Percentiles rank a stretch among this genome's conserved stretches.
These are phyloP conservation scores for Triglochin maritima DNA, from an alignment of 106 monocot genomes.

Conservation along the genomic window DNA sequence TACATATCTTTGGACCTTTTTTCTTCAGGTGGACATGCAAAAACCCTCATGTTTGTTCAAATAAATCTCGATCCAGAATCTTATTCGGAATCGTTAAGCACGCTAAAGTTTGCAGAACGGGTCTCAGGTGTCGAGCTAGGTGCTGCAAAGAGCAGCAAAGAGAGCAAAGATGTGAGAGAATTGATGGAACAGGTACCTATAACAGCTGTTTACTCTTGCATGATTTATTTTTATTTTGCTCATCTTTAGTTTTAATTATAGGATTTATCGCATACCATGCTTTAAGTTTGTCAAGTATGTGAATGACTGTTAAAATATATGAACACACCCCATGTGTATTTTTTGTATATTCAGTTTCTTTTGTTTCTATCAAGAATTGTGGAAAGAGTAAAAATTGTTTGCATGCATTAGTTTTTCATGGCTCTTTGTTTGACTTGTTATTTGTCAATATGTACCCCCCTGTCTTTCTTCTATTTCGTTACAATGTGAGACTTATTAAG, in stretches of 20 bases:
- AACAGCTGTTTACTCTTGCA: not conserved
- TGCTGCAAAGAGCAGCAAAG: constrained; percentile 12
- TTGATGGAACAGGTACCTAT: constrained; percentile 8
- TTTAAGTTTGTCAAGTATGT: no score
- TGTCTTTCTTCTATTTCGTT: not conserved
- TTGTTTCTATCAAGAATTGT: no score
- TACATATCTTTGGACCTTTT: not conserved
- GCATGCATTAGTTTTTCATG: no score
- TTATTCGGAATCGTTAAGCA: constrained; percentile 59
- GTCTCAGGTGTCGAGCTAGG: constrained; percentile 58
- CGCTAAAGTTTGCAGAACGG: constrained; percentile 80
- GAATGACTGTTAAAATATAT: no score
- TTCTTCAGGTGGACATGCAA: constrained; percentile 60
- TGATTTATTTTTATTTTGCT: no score
- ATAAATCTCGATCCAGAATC: constrained; percentile 63
- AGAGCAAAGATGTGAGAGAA: constrained; percentile 10
- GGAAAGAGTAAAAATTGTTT: no score
- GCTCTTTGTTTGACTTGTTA: no score
- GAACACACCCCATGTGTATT: no score
- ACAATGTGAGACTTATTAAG: not conserved
- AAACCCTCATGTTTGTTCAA: constrained; percentile 77
- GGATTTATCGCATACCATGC: no score
- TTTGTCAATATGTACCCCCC: not conserved
- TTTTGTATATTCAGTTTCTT: no score
- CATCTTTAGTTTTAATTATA: no score